Percentiles rank a stretch among this genome's conserved stretches.
Evolutionary conservation across 495 filamentous ascomycete genomes (phyloP).

Genomic region (Aspergillus haitiensis): DNA sequence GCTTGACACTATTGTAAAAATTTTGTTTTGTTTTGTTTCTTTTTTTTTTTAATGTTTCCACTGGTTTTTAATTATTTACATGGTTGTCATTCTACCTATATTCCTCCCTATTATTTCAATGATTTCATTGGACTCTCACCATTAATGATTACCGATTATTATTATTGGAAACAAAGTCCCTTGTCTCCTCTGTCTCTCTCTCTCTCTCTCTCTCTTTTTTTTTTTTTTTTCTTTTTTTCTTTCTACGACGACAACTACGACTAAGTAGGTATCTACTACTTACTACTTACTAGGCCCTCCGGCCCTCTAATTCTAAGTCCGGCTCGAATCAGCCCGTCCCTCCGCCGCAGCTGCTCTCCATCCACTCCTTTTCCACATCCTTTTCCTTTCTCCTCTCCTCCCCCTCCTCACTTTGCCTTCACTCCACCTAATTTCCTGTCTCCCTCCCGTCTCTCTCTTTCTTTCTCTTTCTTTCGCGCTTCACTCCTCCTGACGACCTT

Average conservation of each 20-base stretch:
- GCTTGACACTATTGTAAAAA: too few species aligned
- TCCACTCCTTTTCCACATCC: slow-evolving; percentile 22
- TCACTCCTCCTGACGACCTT: background rate
- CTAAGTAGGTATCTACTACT: too few species aligned
- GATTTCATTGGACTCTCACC: too few species aligned
- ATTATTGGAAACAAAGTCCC: background rate
- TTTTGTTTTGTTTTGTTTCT: too few species aligned
- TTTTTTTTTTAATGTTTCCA: too few species aligned
- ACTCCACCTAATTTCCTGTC: background rate
- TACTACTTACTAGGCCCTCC: too few species aligned
- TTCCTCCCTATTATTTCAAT: too few species aligned
- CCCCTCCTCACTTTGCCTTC: slow-evolving; percentile 6
- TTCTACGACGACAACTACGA: background rate
- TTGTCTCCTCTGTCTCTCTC: background rate
- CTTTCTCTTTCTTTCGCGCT: background rate
- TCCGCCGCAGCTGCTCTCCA: slow-evolving; percentile 9
- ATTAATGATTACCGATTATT: too few species aligned
- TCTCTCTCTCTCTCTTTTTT: background rate
- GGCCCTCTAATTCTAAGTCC: background rate
- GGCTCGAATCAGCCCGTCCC: slow-evolving; percentile 6
- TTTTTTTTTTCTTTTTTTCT: background rate
- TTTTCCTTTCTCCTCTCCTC: slow-evolving; percentile 16
- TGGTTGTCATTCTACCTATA: background rate
- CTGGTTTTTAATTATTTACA: background rate
- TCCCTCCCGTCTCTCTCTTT: slow-evolving; percentile 16